These are phyloP conservation scores for Phytophthora foliorum DNA, from an alignment of 352 stramenopile species.

Conservation along the genomic window DNA sequence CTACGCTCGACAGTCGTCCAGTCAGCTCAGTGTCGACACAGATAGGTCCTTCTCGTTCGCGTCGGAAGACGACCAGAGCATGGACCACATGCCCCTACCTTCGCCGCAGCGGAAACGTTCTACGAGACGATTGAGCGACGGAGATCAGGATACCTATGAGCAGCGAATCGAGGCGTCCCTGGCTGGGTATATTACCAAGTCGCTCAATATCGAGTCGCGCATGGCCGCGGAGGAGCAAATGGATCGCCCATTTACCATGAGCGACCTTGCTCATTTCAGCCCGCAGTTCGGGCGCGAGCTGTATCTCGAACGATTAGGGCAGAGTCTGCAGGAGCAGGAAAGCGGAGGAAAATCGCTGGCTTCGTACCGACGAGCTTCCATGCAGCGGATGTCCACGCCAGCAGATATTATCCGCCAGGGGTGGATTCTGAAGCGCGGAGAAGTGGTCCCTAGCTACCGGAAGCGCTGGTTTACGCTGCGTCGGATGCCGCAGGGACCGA, in stretches of 20 bases:
- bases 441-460: slow-evolving; percentile 82
- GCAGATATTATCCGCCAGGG: slow-evolving; percentile 63
- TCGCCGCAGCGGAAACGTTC: slow-evolving; percentile 39
- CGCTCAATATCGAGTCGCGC: slow-evolving; percentile 52
- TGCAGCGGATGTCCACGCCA: slow-evolving; percentile 60
- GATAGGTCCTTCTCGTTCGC: slow-evolving; percentile 73
- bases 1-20: slow-evolving; percentile 43
- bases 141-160: slow-evolving; percentile 63
- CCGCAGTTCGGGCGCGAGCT: slow-evolving; percentile 73
- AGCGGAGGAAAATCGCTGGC: slow-evolving; percentile 63
- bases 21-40: slow-evolving; percentile 67
- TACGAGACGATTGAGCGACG: slow-evolving; percentile 51
- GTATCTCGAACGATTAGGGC: slow-evolving; percentile 76
- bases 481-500: slow-evolving; percentile 77
- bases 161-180: slow-evolving; percentile 76
- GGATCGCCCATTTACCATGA: slow-evolving; percentile 66
- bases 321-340: slow-evolving; percentile 68
- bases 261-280: slow-evolving; percentile 72
- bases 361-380: slow-evolving; percentile 76
- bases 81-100: slow-evolving; percentile 39
- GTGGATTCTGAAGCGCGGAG: slow-evolving; percentile 83
- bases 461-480: slow-evolving; percentile 87
- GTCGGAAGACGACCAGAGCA: slow-evolving; percentile 61
- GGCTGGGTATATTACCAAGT: slow-evolving; percentile 60
- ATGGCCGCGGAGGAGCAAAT: slow-evolving; percentile 39